Base-by-base conservation (phyloP, 1,139 yeast genomes). In the Scheffersomyces stambukii region DNA sequence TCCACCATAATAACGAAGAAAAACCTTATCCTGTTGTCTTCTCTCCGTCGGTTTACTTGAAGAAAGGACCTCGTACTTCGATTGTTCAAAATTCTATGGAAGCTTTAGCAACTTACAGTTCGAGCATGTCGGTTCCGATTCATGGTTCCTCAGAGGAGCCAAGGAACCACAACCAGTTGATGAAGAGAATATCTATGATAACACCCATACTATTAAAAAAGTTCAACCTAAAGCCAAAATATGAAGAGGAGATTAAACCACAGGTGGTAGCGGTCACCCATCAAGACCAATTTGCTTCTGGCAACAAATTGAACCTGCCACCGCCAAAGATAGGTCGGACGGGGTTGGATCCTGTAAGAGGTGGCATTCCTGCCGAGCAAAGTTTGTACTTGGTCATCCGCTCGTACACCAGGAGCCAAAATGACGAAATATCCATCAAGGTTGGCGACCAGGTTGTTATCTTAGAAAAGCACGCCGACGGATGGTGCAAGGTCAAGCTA, bases 141-240 rank as follows among this genome's bases (percentile, higher is more conserved):
- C n/a, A n/a, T n/a, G n/a, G n/a, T n/a, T n/a, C n/a, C n/a, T n/a
- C n/a, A n/a, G n/a, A n/a, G n/a, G n/a, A n/a, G n/a, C n/a, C n/a
- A n/a, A 24, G 31, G 8, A 24, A 20, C 6, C 28, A 22, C 16
- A 7, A 21, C 10, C 11, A 14, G 26, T 21, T 23, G 7, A 18
- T 17, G 21, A 35, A 36, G 23, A 22, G 42, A 16, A 23, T 36
- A 20, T 36, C 45, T 5, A 27, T 33, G 13, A 40, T 50, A 28
- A 60, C 69, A 3, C 71, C 72, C 0, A 35, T 60, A 23, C 44
- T 57, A 23, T 46, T 64, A 35, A 60, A 57, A 28, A 45, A 60
- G 26, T 65, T 64, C 43, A 55, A 64, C 26, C 38, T 54, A 16
- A 41, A 36, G 17, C 5, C 10, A 5, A 50, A 46, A 30, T 41